Base-by-base conservation (phyloP, 257 asterid genomes). In the Schizonepeta tenuifolia region DNA sequence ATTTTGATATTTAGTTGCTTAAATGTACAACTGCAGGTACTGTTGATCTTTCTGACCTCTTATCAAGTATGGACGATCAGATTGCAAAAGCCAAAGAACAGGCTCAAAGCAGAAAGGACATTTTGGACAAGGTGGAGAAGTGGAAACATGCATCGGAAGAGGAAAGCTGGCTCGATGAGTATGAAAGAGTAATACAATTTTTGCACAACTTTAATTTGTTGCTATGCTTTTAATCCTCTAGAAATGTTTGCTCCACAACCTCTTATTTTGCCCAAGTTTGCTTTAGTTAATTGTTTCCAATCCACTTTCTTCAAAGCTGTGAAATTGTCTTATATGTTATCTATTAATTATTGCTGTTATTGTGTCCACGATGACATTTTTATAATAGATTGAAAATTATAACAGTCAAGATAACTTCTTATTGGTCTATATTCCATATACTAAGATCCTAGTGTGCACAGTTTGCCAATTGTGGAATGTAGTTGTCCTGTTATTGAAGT, bases 101-200 rank as follows among this genome's bases (percentile, higher is more conserved):
- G 70, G 93, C 91, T 59, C 86, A 76, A 77, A 90, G 95, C 82
- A 86, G 96, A 80, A 90, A 81, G 84, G 95, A 86, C 69, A 87
- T 90, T 76, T 81, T 90, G 86, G 95, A 90, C 71, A 90, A 78
- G 81, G 89, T 88, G 87, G 96, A 82, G 79, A 90, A 88, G 80
- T 88, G 96, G 96, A 82, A 77, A 62, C 89, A 90, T 69, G 91
- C 95, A 64, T 81, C 83, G 53, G 88, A 86, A 64, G 96, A 90
- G 87, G 95, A 90, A 81, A 83, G 56, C 71, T 90, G 96, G 96
- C 96, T 90, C 58, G 90, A 85, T 44, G 95, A 90, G 80, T 90
- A 90, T 88, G 95, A 90, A 84, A 88, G 85, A 85, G 96, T 90
- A 88, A 79, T 64, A 53, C 9, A 69, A 41, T 72, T 66, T 47